Base-by-base conservation (phyloP, 2,329 filamentous ascomycete species). In the Alternaria longipes region DNA sequence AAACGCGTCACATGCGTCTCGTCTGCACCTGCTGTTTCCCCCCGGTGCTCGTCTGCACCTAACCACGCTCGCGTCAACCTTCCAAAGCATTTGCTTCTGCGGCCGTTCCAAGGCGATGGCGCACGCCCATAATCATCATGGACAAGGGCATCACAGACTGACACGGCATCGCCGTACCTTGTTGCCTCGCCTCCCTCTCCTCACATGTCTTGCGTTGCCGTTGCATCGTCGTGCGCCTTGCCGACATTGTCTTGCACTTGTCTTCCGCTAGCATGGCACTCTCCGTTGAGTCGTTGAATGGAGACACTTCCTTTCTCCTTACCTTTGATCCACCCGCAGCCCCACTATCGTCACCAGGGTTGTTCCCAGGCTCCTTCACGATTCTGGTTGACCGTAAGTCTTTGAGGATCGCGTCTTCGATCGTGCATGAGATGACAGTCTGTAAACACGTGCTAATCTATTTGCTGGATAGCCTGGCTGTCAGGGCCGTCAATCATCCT, bases 291-390 rank as follows among this genome's bases (percentile, higher is more conserved):
- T 85, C 88, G 59, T 82, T 91, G 56, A 90, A 90, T 73, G 84
- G 83, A 52, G 88, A 90, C 73, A 84, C 87, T 36, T 88, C 87
- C 3, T 90, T 91, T 73, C 82, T 90, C 36, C 81, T 91, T 45
- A 86, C 85, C 28, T 89, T 91, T 70, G 81, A 85, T 57, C 86
- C 87, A 32, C 78, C 84, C 28, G 78, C 81, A n/a, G 78, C 82
- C 49, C 74, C 82, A 56, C 67, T 70, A 9, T 67, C 76, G 20
- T 77, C 77, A 59, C 79, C 74, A 50, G 74, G 70, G 58, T 70
- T 76, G 44, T 79, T 80, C 30, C 81, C 82, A 12, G 81, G 64
- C 32, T 83, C 85, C 4, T 92, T 90, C 75, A 88, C 85, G 16
- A 85, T 93, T 54, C 83, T 93, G 41, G 78, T 93, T 52, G 90